Evolutionary conservation across 2,329 filamentous ascomycete species (phyloP).

Genomic region (Verticillium longisporum): DNA sequence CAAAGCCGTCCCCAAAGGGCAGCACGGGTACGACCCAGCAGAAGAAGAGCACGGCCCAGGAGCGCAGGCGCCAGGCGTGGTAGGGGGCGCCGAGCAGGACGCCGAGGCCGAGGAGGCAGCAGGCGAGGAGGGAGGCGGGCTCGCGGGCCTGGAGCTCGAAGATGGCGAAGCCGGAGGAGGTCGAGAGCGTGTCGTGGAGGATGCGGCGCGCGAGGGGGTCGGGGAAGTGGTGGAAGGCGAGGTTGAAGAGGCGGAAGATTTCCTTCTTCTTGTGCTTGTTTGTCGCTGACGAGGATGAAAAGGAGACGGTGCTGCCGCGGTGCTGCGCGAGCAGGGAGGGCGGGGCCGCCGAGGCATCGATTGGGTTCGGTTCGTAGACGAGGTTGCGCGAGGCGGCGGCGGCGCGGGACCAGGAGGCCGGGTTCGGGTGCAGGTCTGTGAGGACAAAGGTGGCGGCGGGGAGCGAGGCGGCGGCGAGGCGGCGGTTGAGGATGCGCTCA

Average conservation of each 20-base stretch:
- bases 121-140: constrained; percentile 44
- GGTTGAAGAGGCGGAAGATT: constrained; percentile 64
- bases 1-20: constrained; percentile 61
- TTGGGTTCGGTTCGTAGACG: constrained; percentile 49
- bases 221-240: constrained; percentile 73
- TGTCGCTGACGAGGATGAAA: no score
- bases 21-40: constrained; percentile 61
- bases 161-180: constrained; percentile 61
- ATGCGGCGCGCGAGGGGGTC: constrained; percentile 55
- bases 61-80: constrained; percentile 45
- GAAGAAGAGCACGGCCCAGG: constrained; percentile 52
- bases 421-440: constrained; percentile 60
- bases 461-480: constrained; percentile 19
- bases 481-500: constrained; percentile 50
- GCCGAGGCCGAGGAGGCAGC: constrained; percentile 44
- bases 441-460: constrained; percentile 51
- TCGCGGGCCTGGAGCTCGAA: constrained; percentile 68
- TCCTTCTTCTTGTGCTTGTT: constrained; percentile 25
- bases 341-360: constrained; percentile 49
- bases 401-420: constrained; percentile 50
- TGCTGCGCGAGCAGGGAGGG: neutral
- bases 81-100: constrained; percentile 45
- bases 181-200: constrained; percentile 57
- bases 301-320: neutral
- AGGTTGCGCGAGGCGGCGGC: constrained; percentile 46